Evolutionary conservation across 495 filamentous ascomycete species (phyloP).

Genomic region (Podospora pseudoanserina): DNA sequence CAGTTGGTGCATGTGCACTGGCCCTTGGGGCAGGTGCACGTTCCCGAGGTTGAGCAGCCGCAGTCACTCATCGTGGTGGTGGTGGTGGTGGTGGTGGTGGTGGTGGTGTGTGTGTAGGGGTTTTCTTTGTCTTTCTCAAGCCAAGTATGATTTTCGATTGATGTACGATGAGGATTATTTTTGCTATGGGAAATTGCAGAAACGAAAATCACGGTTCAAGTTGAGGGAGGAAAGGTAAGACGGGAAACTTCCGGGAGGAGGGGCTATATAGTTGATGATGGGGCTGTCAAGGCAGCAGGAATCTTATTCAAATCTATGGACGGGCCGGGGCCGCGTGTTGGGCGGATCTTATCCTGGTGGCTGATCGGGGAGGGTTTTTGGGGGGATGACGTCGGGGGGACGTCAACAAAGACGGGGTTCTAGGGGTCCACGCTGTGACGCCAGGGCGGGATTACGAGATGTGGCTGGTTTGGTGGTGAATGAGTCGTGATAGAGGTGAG

Average conservation of each 20-base stretch:
- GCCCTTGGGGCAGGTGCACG: conserved; percentile 24
- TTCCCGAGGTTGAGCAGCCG: conserved; percentile 15
- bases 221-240: too few relatives aligned
- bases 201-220: too few relatives aligned
- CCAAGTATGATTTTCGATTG: too few relatives aligned
- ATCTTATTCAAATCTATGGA: not conserved
- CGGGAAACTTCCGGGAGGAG: not conserved
- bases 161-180: too few relatives aligned
- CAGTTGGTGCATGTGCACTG: conserved; percentile 27
- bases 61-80: conserved; percentile 10
- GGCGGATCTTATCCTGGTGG: not conserved
- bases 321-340: too few relatives aligned
- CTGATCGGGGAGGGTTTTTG: not conserved
- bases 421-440: not conserved
- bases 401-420: not conserved
- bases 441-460: not conserved
- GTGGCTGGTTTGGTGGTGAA: not conserved
- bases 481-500: not conserved
- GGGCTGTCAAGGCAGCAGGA: not conserved
- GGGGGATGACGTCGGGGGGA: not conserved
- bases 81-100: not conserved
- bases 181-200: too few relatives aligned
- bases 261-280: not conserved
- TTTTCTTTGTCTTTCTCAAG: not conserved
- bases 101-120: too few relatives aligned